These are phyloP conservation scores for Carex arenaria DNA, from an alignment of 202 grass and related monocot genomes.

Conservation along the genomic window DNA sequence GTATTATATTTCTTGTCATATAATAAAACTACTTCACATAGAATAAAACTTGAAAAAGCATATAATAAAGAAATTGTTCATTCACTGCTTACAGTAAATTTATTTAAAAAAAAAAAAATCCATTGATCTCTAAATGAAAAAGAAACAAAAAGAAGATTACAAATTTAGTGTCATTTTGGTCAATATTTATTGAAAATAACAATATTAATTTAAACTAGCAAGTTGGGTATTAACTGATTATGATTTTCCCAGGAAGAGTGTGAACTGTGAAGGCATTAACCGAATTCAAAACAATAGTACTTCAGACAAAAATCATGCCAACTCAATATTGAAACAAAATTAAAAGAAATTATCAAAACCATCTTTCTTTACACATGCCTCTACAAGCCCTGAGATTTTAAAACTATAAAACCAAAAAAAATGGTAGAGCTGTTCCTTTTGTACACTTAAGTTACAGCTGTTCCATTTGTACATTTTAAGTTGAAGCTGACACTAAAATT, in stretches of 20 bases:
- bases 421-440: slow-evolving; percentile 45
- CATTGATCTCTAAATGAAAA: background rate
- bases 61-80: background rate
- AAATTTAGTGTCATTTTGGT: background rate
- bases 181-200: background rate
- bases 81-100: background rate
- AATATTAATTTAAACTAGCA: background rate
- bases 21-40: background rate
- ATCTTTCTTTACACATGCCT: slow-evolving; percentile 24
- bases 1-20: background rate
- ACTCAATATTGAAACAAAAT: background rate
- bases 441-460: slow-evolving; percentile 68
- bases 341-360: slow-evolving; percentile 6
- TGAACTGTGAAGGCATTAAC: background rate
- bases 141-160: background rate
- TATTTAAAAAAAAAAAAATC: background rate
- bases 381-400: slow-evolving; percentile 17
- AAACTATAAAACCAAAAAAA: slow-evolving; percentile 25
- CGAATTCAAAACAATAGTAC: background rate
- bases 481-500: background rate
- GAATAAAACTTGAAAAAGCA: background rate
- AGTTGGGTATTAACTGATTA: background rate
- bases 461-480: slow-evolving; percentile 21
- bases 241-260: background rate
- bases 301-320: background rate